Percentiles rank a stretch among this genome's conserved stretches.
phyloP scores from a whole-genome alignment of 352 stramenopile genomes.

The Globisporangium acanthophoron region DNA sequence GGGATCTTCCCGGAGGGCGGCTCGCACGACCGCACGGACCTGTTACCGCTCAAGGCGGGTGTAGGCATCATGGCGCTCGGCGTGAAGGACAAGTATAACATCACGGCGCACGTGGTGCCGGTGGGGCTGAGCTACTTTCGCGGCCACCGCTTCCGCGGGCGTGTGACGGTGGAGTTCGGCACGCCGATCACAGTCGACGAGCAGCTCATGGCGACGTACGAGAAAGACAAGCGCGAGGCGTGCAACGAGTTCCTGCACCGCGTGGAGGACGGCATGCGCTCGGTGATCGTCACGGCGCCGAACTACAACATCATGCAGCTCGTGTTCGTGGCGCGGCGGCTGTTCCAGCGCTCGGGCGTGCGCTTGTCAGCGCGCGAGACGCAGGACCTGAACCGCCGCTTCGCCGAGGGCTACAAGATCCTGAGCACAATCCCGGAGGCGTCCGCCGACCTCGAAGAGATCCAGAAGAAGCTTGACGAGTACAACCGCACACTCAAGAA shows the following conservation, averaged over 20 bases:
- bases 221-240: slow-evolving; percentile 68
- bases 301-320: slow-evolving; percentile 96
- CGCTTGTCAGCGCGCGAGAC: slow-evolving; percentile 87
- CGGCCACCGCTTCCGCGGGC: slow-evolving; percentile 94
- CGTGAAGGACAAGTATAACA: slow-evolving; percentile 94
- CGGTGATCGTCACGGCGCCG: slow-evolving; percentile 96
- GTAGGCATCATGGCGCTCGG: slow-evolving; percentile 98
- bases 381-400: slow-evolving; percentile 88
- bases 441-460: slow-evolving; percentile 40
- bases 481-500: slow-evolving; percentile 84
- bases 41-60: slow-evolving; percentile 96
- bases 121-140: slow-evolving; percentile 98
- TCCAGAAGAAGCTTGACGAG: slow-evolving; percentile 75
- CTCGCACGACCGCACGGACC: slow-evolving; percentile 95
- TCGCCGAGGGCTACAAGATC: slow-evolving; percentile 88
- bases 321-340: slow-evolving; percentile 92
- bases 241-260: slow-evolving; percentile 82
- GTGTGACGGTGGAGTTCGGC: slow-evolving; percentile 96
- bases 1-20: slow-evolving; percentile 98
- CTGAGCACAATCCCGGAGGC: slow-evolving; percentile 64
- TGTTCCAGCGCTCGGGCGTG: slow-evolving; percentile 91
- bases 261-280: slow-evolving; percentile 82
- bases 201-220: slow-evolving; percentile 87
- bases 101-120: slow-evolving; percentile 95
- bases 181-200: slow-evolving; percentile 86